phyloP scores from a whole-genome alignment of 108 stramenopile genomes.

The Ochromonas danica region DNA sequence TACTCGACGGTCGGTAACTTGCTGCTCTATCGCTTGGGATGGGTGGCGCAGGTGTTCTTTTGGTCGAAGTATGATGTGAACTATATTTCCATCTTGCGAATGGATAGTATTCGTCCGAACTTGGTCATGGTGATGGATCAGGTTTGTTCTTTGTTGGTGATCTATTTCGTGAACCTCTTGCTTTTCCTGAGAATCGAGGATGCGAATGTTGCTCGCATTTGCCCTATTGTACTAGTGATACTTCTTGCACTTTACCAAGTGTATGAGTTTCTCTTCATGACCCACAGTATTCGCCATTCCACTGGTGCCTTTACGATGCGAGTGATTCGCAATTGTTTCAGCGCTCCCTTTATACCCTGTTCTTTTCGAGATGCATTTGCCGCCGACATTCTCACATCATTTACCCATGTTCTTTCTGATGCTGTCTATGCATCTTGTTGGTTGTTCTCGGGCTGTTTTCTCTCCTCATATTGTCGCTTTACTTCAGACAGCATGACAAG shows the following conservation, averaged over 20 bases:
- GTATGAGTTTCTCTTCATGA: background rate
- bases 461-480: slow-evolving; percentile 42
- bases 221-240: background rate
- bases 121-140: background rate
- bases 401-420: slow-evolving; percentile 89
- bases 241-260: background rate
- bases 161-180: no score
- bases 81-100: background rate
- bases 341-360: slow-evolving; percentile 69
- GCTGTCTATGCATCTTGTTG: slow-evolving; percentile 77
- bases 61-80: background rate
- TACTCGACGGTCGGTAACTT: background rate
- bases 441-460: slow-evolving; percentile 75
- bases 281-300: background rate
- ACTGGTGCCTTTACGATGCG: background rate
- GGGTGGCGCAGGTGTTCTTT: background rate
- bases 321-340: slow-evolving; percentile 35
- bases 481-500: no score
- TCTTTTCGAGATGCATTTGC: slow-evolving; percentile 76
- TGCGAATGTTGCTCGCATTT: no score
- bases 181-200: no score
- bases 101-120: background rate
- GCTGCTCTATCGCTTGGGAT: background rate
- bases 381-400: slow-evolving; percentile 63
- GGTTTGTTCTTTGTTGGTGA: no score